Percentiles rank a stretch among this genome's conserved stretches.
Evolutionary conservation across 2,329 filamentous ascomycete species (phyloP).

Genomic region (Pyrenophora teres): DNA sequence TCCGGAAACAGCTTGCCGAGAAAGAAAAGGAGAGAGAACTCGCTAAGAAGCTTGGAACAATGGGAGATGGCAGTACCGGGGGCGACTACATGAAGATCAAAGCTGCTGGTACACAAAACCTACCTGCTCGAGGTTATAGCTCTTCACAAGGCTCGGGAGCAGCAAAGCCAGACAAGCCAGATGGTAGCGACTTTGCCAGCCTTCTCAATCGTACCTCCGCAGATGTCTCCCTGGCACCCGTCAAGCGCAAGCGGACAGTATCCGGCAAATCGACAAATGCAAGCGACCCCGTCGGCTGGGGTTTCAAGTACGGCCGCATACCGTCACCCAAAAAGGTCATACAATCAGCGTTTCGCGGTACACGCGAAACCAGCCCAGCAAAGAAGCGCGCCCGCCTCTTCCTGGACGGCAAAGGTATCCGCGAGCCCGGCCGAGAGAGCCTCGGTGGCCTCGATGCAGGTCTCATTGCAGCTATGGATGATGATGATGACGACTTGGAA

Average conservation of each 20-base stretch:
- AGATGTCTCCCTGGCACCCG: conserved; percentile 50
- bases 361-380: conserved; percentile 43
- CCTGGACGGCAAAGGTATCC: conserved; percentile 55
- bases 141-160: conserved; percentile 22
- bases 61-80: conserved; percentile 66
- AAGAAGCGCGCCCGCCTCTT: conserved; percentile 57
- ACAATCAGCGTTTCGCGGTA: conserved; percentile 31
- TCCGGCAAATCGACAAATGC: conserved; percentile 39
- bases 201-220: conserved; percentile 52
- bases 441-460: conserved; percentile 44
- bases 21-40: conserved; percentile 75
- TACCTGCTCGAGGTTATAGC: conserved; percentile 25
- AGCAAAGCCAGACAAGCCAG: conserved; percentile 21
- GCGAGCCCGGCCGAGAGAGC: conserved; percentile 56
- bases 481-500: conserved; percentile 56
- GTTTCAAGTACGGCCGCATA: conserved; percentile 49
- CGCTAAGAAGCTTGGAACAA: conserved; percentile 67
- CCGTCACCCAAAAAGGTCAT: conserved; percentile 42
- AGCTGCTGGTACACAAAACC: conserved; percentile 21
- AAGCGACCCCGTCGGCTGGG: conserved; percentile 53
- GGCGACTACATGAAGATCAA: conserved; percentile 68
- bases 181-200: conserved; percentile 45
- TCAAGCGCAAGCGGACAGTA: conserved; percentile 50
- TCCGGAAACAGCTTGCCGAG: conserved; percentile 67
- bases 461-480: conserved; percentile 46